Percentiles rank a stretch among this genome's conserved stretches.
Conservation (phyloP, 2,329 filamentous ascomycete species). For the Macrophomina tecta region DNA sequence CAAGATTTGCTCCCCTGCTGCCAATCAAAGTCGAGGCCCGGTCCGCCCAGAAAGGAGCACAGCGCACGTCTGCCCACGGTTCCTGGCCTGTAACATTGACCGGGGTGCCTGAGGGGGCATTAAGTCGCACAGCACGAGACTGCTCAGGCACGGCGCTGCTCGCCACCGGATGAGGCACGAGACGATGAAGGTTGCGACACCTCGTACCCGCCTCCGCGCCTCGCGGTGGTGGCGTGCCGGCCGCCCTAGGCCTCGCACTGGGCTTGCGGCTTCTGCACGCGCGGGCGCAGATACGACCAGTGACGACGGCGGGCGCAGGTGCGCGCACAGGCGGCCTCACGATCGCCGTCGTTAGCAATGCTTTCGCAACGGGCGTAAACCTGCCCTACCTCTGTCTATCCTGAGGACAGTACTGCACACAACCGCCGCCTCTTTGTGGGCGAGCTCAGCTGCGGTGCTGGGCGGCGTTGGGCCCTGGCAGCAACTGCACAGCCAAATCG, state of each 20-base stretch:
- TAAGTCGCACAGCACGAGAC: constrained; percentile 22
- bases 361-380: constrained; percentile 8
- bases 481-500: not conserved
- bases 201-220: not conserved
- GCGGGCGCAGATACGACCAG: constrained; percentile 8
- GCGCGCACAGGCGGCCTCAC: constrained; percentile 8
- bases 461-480: not conserved
- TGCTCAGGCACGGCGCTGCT: constrained; percentile 24
- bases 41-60: not conserved
- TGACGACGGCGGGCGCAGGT: not conserved
- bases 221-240: constrained; percentile 4
- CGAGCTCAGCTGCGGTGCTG: not conserved
- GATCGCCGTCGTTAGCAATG: constrained; percentile 16
- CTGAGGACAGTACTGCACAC: too few relatives aligned
- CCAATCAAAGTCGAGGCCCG: too few relatives aligned
- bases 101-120: not conserved
- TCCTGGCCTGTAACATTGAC: constrained; percentile 18
- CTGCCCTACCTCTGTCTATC: too few relatives aligned
- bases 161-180: constrained; percentile 17
- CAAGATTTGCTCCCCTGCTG: constrained; percentile 6
- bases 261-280: not conserved
- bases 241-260: not conserved
- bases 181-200: constrained; percentile 7
- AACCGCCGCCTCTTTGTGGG: too few relatives aligned
- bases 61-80: constrained; percentile 5